phyloP scores from a whole-genome alignment of 495 filamentous ascomycete species.

The Penicillium silybi region DNA sequence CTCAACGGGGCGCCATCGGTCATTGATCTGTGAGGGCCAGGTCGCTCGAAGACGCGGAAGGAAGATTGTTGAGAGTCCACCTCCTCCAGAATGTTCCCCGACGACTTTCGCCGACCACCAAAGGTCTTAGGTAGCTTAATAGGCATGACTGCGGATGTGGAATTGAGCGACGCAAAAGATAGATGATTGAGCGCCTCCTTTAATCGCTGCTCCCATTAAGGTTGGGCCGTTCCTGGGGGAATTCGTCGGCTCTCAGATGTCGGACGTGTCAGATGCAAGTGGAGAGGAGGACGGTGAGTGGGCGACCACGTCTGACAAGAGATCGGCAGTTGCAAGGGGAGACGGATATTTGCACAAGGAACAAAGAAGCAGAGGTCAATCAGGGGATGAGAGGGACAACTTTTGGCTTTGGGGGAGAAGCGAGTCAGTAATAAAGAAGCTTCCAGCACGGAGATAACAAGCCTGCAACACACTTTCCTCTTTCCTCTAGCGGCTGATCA shows the following conservation, averaged over 20 bases:
- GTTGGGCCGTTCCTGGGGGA: not conserved
- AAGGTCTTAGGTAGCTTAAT: conserved; percentile 67
- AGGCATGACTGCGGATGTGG: conserved; percentile 48
- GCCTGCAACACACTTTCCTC: conserved; percentile 13
- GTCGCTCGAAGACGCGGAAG: conserved; percentile 60
- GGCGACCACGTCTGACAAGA: not conserved
- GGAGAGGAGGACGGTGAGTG: not conserved
- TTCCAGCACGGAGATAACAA: conserved; percentile 17
- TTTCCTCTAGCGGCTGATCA: conserved; percentile 27
- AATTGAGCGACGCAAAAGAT: not conserved
- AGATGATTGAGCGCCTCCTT: conserved; percentile 4
- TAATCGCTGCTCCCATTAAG: conserved; percentile 12
- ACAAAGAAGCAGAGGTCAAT: conserved; percentile 6
- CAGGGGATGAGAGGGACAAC: conserved; percentile 13
- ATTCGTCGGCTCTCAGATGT: not conserved
- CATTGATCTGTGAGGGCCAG: conserved; percentile 43
- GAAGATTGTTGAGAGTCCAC: conserved; percentile 45
- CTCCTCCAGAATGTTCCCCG: conserved; percentile 60
- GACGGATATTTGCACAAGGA: not conserved
- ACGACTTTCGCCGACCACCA: conserved; percentile 59
- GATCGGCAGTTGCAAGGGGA: conserved; percentile 16
- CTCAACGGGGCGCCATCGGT: conserved; percentile 46
- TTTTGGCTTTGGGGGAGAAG: not conserved
- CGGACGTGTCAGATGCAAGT: conserved; percentile 26
- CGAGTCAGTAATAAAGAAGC: conserved; percentile 15